Conservation (phyloP, 73 alveolate species). For the Urostyla sp. region DNA sequence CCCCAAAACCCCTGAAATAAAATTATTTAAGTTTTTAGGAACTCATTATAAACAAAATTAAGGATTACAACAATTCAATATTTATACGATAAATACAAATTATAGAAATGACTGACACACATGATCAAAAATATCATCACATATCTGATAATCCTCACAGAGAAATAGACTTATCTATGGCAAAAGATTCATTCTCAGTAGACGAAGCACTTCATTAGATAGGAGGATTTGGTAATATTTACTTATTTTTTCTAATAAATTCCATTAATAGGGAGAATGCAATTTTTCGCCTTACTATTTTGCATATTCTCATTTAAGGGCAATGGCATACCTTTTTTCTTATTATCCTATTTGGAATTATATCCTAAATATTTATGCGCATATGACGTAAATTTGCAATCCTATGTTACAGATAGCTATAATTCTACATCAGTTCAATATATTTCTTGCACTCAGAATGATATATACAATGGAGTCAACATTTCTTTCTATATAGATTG, state of each 20-base stretch:
- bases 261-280: background rate
- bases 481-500: constrained; percentile 16
- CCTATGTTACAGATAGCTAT: constrained; percentile 7
- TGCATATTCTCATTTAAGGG: background rate
- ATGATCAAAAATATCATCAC: no score
- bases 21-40: no score
- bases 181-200: no score
- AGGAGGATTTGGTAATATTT: constrained; percentile 14
- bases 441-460: background rate
- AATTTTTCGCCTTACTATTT: background rate
- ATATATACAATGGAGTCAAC: background rate
- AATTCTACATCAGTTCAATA: background rate
- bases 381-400: background rate
- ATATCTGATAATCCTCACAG: no score
- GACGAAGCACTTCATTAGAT: background rate
- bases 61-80: no score
- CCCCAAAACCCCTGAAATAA: no score
- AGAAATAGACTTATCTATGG: no score
- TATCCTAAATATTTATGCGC: constrained; percentile 36
- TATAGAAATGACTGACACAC: no score
- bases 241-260: no score
- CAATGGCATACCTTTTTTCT: constrained; percentile 37
- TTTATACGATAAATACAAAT: no score
- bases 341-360: constrained; percentile 29
- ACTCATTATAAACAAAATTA: no score